Base-by-base conservation (phyloP, 805 yeast genomes). In the Candida oleophila region DNA sequence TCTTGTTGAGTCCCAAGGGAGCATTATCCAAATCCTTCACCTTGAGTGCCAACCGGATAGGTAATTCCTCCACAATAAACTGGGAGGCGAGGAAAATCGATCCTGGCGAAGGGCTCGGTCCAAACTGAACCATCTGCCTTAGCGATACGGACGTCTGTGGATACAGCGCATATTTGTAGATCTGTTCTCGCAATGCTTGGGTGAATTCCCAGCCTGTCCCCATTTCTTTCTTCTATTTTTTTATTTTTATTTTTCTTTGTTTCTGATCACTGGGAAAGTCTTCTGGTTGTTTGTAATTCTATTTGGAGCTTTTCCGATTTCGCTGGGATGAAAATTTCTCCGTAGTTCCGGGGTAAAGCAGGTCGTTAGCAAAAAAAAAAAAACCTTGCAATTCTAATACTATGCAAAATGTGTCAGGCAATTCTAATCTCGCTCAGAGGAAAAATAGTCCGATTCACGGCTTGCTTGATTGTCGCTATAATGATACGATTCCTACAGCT, bases 41-140 rank as follows among this genome's bases (percentile, higher is more conserved):
- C 44, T 95, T 78, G 57, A 86, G 88, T 2, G 96, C 95, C 42
- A 89, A 73, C 49, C 97, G 74, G 37, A 89, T 87, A 1, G 96
- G 96, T 32, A 90, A 74, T 64, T 90, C 97, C 59, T 88, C 89
- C 1, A 86, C 88, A 8, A 87, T 82, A 60, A 89, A 89, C 62
- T 85, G 87, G 4, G 91, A 85, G 0, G 96, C 96, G 41, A 87
- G 77, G 62, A 86, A 90, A 36, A 88, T 69, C 9, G 87, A 79
- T 2, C 95, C 96, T 12, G 87, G 87, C 28, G 80, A 76, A 4
- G 96, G 94, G 39, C 77, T 71, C 8, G 85, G 82, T 2, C 97
- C 96, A 68, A 89, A 87, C 60, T 87, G 94, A 16, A 89, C 96
- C 96, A 89, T 89, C 63, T 89, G 96, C 48, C 89, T 75, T 49